Base-by-base conservation (phyloP, 2,329 filamentous ascomycete genomes). In the Penicillium expansum region DNA sequence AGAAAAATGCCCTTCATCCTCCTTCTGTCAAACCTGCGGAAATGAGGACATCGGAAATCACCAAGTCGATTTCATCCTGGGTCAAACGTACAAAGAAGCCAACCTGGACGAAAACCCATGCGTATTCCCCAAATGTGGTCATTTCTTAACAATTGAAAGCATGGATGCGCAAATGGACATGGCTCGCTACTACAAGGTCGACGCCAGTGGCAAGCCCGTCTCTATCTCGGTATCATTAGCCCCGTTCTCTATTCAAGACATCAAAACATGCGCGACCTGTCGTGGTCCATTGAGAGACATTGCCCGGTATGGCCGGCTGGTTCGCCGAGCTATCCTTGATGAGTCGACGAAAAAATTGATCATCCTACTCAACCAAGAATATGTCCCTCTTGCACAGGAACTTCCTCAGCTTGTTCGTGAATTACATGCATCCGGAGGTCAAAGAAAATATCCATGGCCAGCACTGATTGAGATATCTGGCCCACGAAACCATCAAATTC, bases 291-390 rank as follows among this genome's bases (percentile, higher is more conserved):
- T 89, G 13, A 76, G 83, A 18, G 79, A 80, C 56, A 76, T 89
- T 51, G 71, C 81, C 2, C 77, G 86, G 4, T 90, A 90, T 63
- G 83, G 84, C 14, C 80, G 86, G 10, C 80, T 89, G 3, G 78
- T 88, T 29, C 79, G 83, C 35, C 79, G 82, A 4, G 83, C 82
- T 0, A 73, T 85, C 7, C 75, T 90, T 0, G 85, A 89, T 52
- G 82, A 88, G 66, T 77, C 82, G 0, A 84, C 84, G 0, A 87
- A 87, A 71, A 86, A 84, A 59, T 86, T 89, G 66, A 80, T 86
- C n/a, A 64, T 79, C 4, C 83, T 79, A 74, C 77, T 82, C 0
- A 80, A 81, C 8, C 63, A 59, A 7, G 64, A 73, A 10, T 81
- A 77, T 56, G 60, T 76, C 0, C 65, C 73, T 4, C 71, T 85